Evolutionary conservation across 352 stramenopile species (phyloP).

Genomic region (Globisporangium rhizosaccharum): DNA sequence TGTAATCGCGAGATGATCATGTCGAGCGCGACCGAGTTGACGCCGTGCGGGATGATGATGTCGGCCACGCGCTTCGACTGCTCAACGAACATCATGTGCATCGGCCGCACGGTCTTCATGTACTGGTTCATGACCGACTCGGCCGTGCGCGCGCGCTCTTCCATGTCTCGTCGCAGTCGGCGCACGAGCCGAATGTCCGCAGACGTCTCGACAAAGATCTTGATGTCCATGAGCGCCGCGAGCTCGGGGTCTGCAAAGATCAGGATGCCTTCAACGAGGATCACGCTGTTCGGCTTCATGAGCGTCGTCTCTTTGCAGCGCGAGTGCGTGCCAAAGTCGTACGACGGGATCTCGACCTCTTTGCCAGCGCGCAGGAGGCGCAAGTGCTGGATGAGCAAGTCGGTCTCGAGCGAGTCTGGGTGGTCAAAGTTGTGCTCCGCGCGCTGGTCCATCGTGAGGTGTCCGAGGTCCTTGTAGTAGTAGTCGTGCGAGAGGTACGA

Average conservation of each 20-base stretch:
- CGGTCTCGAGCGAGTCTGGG: slow-evolving; percentile 94
- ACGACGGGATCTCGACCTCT: slow-evolving; percentile 89
- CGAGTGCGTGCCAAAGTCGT: slow-evolving; percentile 95
- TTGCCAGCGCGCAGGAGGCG: slow-evolving; percentile 80
- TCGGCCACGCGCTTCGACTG: slow-evolving; percentile 93
- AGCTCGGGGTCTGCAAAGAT: slow-evolving; percentile 92
- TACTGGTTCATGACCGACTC: slow-evolving; percentile 96
- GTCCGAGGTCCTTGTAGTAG: slow-evolving; percentile 94
- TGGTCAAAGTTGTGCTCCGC: slow-evolving; percentile 96
- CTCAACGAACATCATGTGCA: slow-evolving; percentile 98
- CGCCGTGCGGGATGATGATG: slow-evolving; percentile 93
- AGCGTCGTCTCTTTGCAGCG: slow-evolving; percentile 62
- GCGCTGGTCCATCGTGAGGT: slow-evolving; percentile 86
- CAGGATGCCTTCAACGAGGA: slow-evolving; percentile 96
- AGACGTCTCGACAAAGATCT: slow-evolving; percentile 96
- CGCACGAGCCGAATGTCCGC: slow-evolving; percentile 93
- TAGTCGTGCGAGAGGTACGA: slow-evolving; percentile 95
- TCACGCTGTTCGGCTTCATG: slow-evolving; percentile 89
- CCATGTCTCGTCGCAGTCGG: slow-evolving; percentile 90
- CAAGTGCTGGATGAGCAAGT: slow-evolving; percentile 92
- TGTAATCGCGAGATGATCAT: slow-evolving; percentile 91
- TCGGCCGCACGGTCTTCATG: slow-evolving; percentile 95
- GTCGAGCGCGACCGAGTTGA: slow-evolving; percentile 92
- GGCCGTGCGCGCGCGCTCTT: slow-evolving; percentile 92
- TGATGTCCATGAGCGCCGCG: slow-evolving; percentile 93